These are phyloP conservation scores for Pseudocercospora cruenta DNA, from an alignment of 2,329 filamentous ascomycete genomes.

Conservation along the genomic window DNA sequence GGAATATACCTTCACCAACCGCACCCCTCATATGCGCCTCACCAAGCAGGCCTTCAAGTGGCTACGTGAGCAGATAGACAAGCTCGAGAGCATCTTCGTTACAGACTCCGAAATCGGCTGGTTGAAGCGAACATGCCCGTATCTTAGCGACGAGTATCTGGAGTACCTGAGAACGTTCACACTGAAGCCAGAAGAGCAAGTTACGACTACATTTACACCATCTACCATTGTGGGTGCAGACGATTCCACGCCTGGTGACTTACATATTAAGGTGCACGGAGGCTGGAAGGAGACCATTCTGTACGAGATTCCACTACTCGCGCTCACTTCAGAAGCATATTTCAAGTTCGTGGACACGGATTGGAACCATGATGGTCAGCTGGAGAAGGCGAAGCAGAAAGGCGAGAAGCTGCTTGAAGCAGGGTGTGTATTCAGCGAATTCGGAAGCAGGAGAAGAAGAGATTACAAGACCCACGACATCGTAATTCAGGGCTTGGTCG, in stretches of 20 bases:
- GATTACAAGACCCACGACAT: constrained; percentile 95
- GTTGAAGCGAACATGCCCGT: constrained; percentile 76
- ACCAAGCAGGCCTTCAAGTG: constrained; percentile 81
- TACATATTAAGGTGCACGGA: constrained; percentile 77
- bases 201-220: constrained; percentile 68
- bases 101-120: constrained; percentile 79
- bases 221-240: constrained; percentile 66
- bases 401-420: constrained; percentile 75
- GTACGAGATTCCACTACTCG: constrained; percentile 93
- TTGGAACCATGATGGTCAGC: constrained; percentile 86
- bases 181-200: constrained; percentile 78
- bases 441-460: constrained; percentile 83
- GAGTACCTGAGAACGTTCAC: constrained; percentile 80
- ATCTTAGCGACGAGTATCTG: constrained; percentile 77
- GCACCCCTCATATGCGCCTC: constrained; percentile 90
- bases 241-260: constrained; percentile 61
- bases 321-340: constrained; percentile 91
- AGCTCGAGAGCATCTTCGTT: constrained; percentile 79
- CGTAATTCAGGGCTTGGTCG: constrained; percentile 83
- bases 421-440: constrained; percentile 90
- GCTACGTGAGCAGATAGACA: constrained; percentile 81
- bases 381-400: constrained; percentile 82
- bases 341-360: constrained; percentile 95
- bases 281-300: constrained; percentile 94
- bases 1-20: constrained; percentile 92